A percentile compares a stretch with the other conserved stretches of the same genome.
Evolutionary conservation across 2,329 filamentous ascomycete genomes (phyloP).

Genomic region (Aureobasidium subglaciale): DNA sequence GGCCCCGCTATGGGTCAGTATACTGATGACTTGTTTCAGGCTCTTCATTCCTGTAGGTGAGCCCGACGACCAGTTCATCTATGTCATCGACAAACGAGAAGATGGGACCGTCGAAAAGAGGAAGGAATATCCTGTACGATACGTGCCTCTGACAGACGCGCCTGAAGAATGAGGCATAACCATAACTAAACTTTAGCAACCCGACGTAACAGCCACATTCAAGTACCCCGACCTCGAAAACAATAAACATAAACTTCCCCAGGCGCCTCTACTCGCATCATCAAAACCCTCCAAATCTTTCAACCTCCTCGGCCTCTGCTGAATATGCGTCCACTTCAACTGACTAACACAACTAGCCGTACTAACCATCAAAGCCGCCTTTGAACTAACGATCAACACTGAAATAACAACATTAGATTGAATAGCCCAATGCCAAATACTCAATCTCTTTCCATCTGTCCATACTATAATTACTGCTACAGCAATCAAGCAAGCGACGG

Average conservation of each 20-base stretch:
- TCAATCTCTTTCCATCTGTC: neutral
- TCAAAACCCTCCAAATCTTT: neutral
- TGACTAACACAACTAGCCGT: neutral
- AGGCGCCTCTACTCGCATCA: constrained; percentile 1
- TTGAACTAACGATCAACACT: neutral
- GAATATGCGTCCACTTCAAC: neutral
- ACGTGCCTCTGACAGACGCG: constrained; percentile 70
- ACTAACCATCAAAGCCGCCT: constrained; percentile 4
- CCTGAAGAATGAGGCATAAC: constrained; percentile 35
- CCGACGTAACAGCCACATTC: neutral
- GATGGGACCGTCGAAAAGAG: constrained; percentile 55
- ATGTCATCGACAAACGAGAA: constrained; percentile 64
- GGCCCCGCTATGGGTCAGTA: neutral
- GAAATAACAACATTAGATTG: constrained; percentile 3
- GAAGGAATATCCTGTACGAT: constrained; percentile 63
- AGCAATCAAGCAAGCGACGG: neutral
- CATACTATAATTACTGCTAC: neutral
- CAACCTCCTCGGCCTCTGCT: neutral
- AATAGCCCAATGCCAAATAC: constrained; percentile 9
- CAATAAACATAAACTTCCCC: neutral
- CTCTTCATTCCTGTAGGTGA: constrained; percentile 73
- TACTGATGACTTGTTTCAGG: constrained; percentile 29
- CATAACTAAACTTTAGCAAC: too few species aligned
- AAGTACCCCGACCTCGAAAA: neutral
- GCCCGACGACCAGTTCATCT: constrained; percentile 56